Conservation (phyloP, 2,329 filamentous ascomycete genomes). For the Pleoardoris graminearum region DNA sequence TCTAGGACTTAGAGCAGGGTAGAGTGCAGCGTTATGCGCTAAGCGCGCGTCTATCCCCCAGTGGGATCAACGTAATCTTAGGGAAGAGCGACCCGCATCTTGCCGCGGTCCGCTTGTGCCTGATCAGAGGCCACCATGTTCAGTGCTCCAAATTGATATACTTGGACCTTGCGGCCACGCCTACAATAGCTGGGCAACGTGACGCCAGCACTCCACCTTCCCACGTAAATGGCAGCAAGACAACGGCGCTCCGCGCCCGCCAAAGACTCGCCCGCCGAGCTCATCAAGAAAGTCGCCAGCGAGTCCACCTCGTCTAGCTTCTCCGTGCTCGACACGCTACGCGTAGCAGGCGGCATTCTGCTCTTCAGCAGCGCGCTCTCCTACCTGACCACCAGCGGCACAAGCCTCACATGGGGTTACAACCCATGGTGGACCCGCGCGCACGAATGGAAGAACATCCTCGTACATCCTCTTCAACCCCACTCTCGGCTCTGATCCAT, state of each 20-base stretch:
- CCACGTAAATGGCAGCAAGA: conserved; percentile 17
- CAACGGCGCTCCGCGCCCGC: conserved; percentile 16
- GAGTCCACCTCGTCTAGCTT: conserved; percentile 23
- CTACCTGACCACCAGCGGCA: conserved; percentile 73
- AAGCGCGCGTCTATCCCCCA: conserved; percentile 2
- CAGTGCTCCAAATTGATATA: neutral
- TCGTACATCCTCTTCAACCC: conserved; percentile 27
- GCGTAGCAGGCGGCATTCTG: conserved; percentile 68
- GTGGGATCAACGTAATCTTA: conserved; percentile 2
- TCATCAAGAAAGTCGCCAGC: conserved; percentile 28
- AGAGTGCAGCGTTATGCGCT: too few relatives aligned
- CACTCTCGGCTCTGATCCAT: neutral
- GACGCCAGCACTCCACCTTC: neutral
- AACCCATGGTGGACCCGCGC: conserved; percentile 45
- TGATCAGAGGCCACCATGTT: conserved; percentile 13
- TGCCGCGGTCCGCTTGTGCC: conserved; percentile 9
- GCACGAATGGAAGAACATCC: conserved; percentile 37
- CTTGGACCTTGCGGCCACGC: neutral
- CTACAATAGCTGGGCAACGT: too few relatives aligned
- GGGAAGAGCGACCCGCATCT: neutral
- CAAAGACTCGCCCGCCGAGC: conserved; percentile 16
- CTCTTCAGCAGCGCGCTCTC: conserved; percentile 70
- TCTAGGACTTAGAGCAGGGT: too few relatives aligned
- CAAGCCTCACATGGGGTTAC: conserved; percentile 51
- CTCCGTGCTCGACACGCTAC: conserved; percentile 64